Evolutionary conservation across 345 rosid species (phyloP).

Genomic region (Gossypium raimondii): DNA sequence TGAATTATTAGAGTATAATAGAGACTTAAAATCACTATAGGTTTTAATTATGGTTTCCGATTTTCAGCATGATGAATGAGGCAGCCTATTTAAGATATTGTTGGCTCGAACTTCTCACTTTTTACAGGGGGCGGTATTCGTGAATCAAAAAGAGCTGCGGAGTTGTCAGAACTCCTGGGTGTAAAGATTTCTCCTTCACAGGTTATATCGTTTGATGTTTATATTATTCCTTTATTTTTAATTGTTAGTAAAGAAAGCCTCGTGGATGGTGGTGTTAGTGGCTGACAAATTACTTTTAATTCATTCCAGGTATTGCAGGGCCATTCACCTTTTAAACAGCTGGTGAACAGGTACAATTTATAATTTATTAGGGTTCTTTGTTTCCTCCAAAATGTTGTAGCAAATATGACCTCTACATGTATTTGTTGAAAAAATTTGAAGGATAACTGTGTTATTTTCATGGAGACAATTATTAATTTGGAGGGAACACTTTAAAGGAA

Average conservation of each 20-base stretch:
- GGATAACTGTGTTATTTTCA: neutral
- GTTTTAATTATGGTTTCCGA: neutral
- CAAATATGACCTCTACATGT: neutral
- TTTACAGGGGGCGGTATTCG: conserved; percentile 74
- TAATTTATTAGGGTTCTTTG: neutral
- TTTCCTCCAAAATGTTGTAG: neutral
- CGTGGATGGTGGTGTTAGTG: neutral
- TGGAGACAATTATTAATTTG: neutral
- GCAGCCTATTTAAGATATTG: neutral
- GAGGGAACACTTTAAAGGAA: neutral
- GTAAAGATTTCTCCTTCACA: conserved; percentile 57
- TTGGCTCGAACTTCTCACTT: conserved; percentile 9
- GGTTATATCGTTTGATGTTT: conserved; percentile 32
- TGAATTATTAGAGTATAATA: neutral
- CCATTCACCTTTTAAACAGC: conserved; percentile 72
- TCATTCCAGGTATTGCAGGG: conserved; percentile 73
- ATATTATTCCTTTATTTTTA: neutral
- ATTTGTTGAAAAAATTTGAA: neutral
- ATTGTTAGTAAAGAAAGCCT: neutral
- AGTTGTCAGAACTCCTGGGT: conserved; percentile 58
- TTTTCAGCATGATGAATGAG: neutral
- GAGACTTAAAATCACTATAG: neutral
- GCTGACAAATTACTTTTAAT: neutral
- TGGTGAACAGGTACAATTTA: conserved; percentile 45
- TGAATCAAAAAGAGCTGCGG: conserved; percentile 73